Evolutionary conservation across 192 early-diverging fungal species (phyloP).

Genomic region (Diversispora epigaea): DNA sequence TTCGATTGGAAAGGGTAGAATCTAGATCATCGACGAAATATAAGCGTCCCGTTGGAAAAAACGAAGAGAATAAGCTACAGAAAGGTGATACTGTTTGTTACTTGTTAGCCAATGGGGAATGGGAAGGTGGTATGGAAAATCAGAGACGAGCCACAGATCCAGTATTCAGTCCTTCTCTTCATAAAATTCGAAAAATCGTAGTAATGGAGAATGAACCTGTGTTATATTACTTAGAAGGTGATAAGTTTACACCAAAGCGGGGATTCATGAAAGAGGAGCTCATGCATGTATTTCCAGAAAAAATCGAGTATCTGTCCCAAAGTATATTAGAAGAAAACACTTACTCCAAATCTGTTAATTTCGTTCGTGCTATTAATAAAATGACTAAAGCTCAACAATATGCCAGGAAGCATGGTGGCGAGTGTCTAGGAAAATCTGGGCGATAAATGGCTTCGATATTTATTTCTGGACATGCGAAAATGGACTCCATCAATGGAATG

Average conservation of each 20-base stretch:
- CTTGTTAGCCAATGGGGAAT: background rate
- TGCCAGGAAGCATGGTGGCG: background rate
- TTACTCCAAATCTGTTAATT: slow-evolving; percentile 7
- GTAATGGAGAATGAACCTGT: slow-evolving; percentile 5
- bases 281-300: background rate
- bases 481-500: slow-evolving; percentile 12
- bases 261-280: slow-evolving; percentile 7
- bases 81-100: background rate
- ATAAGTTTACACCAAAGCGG: background rate
- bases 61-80: background rate
- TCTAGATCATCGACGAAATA: slow-evolving; percentile 7
- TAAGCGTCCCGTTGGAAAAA: background rate
- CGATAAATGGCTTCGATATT: background rate
- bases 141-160: background rate
- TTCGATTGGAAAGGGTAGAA: background rate
- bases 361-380: slow-evolving; percentile 17
- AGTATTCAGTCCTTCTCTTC: background rate
- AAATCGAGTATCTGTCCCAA: background rate
- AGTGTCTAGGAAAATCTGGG: slow-evolving; percentile 3
- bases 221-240: background rate
- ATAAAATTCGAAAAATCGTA: slow-evolving; percentile 11
- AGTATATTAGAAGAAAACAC: slow-evolving; percentile 22
- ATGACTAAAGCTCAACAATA: background rate
- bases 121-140: slow-evolving; percentile 12
- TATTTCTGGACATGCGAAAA: slow-evolving; percentile 9